Conservation (phyloP, 495 filamentous ascomycete species). For the Penicillium simplicissimum region DNA sequence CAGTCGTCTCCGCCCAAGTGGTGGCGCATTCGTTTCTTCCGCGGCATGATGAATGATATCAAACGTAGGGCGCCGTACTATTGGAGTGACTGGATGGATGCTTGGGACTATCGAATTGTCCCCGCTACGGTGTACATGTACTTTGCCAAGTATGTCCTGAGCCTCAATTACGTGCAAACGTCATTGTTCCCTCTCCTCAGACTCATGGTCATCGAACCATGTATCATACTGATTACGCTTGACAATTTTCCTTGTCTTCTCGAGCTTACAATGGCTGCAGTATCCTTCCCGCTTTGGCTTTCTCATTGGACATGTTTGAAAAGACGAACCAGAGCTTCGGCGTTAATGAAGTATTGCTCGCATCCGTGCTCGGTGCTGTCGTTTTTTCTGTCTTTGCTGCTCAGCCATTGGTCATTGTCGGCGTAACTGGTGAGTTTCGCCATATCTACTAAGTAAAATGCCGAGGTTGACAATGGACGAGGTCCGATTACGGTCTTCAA, state of each 20-base stretch:
- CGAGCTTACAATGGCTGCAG: slow-evolving; percentile 40
- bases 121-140: slow-evolving; percentile 87
- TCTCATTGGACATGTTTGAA: slow-evolving; percentile 83
- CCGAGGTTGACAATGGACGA: slow-evolving; percentile 22
- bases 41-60: slow-evolving; percentile 73
- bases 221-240: slow-evolving; percentile 7
- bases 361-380: slow-evolving; percentile 74
- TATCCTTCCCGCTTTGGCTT: slow-evolving; percentile 79
- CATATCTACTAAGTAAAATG: not conserved
- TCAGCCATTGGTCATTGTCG: slow-evolving; percentile 84
- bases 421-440: slow-evolving; percentile 66
- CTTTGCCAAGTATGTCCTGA: slow-evolving; percentile 72
- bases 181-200: not conserved
- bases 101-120: slow-evolving; percentile 81
- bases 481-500: slow-evolving; percentile 86
- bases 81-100: slow-evolving; percentile 76
- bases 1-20: slow-evolving; percentile 41
- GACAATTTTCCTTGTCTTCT: not conserved
- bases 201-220: not conserved
- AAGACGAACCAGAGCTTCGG: slow-evolving; percentile 79
- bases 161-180: not conserved
- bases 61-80: slow-evolving; percentile 73
- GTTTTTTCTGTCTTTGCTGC: slow-evolving; percentile 76
- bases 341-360: slow-evolving; percentile 80
- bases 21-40: slow-evolving; percentile 61